Evolutionary conservation across 169 alveolate genomes (phyloP).

Genomic region (Theileria equi): DNA sequence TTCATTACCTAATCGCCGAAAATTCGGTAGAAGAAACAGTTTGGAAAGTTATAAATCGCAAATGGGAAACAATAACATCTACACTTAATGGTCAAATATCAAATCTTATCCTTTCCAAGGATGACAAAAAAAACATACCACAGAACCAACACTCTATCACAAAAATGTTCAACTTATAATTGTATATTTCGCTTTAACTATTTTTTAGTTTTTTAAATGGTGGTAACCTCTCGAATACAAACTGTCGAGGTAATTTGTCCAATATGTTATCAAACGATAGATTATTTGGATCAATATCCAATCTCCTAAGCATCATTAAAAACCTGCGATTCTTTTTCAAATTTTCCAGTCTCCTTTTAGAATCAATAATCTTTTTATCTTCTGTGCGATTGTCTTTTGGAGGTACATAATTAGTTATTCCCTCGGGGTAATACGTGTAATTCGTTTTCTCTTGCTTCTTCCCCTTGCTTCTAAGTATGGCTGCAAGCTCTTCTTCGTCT

Average conservation of each 20-base stretch:
- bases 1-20: slow-evolving; percentile 85
- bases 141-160: not conserved
- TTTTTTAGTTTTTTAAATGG: slow-evolving; percentile 8
- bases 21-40: slow-evolving; percentile 77
- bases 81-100: slow-evolving; percentile 71
- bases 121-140: slow-evolving; percentile 5
- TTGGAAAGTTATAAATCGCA: slow-evolving; percentile 75
- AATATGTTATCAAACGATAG: slow-evolving; percentile 29
- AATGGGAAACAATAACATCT: slow-evolving; percentile 78
- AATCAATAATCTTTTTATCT: slow-evolving; percentile 21
- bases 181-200: not conserved
- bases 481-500: not conserved
- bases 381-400: not conserved
- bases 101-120: slow-evolving; percentile 19
- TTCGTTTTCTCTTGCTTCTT: slow-evolving; percentile 12
- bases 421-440: slow-evolving; percentile 58
- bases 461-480: not conserved
- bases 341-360: slow-evolving; percentile 22
- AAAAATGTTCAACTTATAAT: not conserved
- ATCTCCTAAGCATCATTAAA: slow-evolving; percentile 41
- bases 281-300: slow-evolving; percentile 20
- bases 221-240: slow-evolving; percentile 23
- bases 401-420: slow-evolving; percentile 13
- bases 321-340: slow-evolving; percentile 34
- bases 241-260: slow-evolving; percentile 39